Base-by-base conservation (phyloP, 768 basidiomycete species). In the Hirschioporus abietinus region DNA sequence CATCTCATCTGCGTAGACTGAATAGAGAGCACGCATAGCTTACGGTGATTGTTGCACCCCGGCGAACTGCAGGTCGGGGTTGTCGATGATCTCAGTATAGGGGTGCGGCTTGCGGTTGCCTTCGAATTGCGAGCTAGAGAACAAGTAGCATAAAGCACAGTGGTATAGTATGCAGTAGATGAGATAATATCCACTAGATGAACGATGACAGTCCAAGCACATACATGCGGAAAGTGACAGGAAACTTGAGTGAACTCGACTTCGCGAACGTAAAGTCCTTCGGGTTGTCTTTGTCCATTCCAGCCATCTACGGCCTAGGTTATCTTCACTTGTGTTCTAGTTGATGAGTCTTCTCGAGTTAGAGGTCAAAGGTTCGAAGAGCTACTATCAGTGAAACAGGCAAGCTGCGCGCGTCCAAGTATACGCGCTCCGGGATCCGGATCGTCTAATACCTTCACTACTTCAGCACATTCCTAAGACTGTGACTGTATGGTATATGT, bases 261-360 rank as follows among this genome's bases (percentile, higher is more conserved):
- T 90, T 90, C 7, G 94, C 95, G 74, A 96, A 97, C 1, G 93
- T 95, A 72, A 95, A 93, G 76, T 97, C 95, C 71, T 95, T 92
- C 36, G 90, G 82, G 72, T 87, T 85, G 70, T 85, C 85, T 70
- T 85, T 85, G 76, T 85, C 84, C 84, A 85, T 86, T 15, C 42
- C 42, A 12, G 42, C 42, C 42, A 52, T 52, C 42, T 15, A 20
- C n/a, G n/a, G n/a, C n/a, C n/a, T n/a, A n/a, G n/a, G 8, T 8
- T 30, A 30, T 30, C 30, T 30, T n/a, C 30, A 3, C 30, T 8
- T 30, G 30, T 30, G 30, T 30, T 30, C 30, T 8, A n/a, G n/a
- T n/a, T n/a, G n/a, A n/a, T n/a, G n/a, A n/a, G 4, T 30, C 30
- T 30, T 30, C 30, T 30, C 30, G 30, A 30, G 30, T 30, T 30